A percentile compares a stretch with the other conserved stretches of the same genome.
Conservation (phyloP, 2,329 filamentous ascomycete species). For the Harringtonia lauricola region DNA sequence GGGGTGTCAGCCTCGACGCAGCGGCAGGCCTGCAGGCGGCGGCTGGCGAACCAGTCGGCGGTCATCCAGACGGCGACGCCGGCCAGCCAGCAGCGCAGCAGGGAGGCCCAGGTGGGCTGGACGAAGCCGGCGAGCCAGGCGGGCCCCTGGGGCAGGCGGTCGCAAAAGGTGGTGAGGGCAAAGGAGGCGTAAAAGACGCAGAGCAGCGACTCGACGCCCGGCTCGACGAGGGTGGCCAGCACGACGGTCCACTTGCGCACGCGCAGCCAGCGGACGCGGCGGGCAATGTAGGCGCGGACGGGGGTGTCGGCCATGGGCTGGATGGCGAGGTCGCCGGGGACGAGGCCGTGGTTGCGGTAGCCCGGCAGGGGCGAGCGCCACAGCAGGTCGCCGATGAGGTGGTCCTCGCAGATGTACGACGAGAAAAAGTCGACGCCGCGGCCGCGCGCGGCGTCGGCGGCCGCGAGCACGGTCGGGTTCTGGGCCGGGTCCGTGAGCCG, state of each 20-base stretch:
- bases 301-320: conserved; percentile 83
- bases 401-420: conserved; percentile 94
- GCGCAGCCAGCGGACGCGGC: conserved; percentile 79
- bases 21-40: conserved; percentile 59
- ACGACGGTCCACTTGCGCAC: conserved; percentile 92
- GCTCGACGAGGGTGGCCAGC: conserved; percentile 81
- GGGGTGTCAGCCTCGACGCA: conserved; percentile 61
- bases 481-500: conserved; percentile 45
- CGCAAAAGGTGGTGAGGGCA: conserved; percentile 62
- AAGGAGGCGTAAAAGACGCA: conserved; percentile 75
- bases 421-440: conserved; percentile 85
- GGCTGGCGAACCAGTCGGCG: conserved; percentile 64
- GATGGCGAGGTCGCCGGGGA: conserved; percentile 76
- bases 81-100: conserved; percentile 53
- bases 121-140: conserved; percentile 31
- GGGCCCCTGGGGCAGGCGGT: conserved; percentile 29
- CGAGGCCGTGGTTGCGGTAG: conserved; percentile 68
- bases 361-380: conserved; percentile 61
- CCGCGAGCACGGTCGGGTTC: conserved; percentile 28
- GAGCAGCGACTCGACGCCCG: conserved; percentile 78
- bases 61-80: conserved; percentile 61
- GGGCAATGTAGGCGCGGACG: conserved; percentile 63
- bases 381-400: conserved; percentile 83
- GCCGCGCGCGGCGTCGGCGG: conserved; percentile 31
- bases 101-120: conserved; percentile 55